Evolutionary conservation across 1,284 basidiomycete species (phyloP), one percentile per base, ranked within the genome.

Genomic region (Macrocystidia cucumis): DNA sequence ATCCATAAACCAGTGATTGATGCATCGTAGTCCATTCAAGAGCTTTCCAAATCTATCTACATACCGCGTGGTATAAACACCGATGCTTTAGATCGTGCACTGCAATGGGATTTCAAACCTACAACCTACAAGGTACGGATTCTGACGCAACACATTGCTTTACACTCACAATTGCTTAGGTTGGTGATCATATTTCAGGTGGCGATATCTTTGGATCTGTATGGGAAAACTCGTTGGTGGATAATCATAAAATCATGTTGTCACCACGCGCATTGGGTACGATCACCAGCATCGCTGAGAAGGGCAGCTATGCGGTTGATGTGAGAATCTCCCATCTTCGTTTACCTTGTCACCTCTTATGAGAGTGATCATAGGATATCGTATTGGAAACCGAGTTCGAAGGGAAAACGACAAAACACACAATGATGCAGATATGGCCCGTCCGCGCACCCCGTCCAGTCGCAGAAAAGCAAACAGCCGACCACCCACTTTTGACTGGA

Each of bases 31-130:
- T 78, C 84, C 23, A 99, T 98, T 49, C 90, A 92, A 78, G 89
- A 97, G 57, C 72, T 91, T 40, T 96, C 93, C 34, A 86, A 97
- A 54, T 95, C 91, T 17, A 98, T 99, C 52, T 99, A 99, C 65
- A 98, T 99, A 49, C 95, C 92, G 40, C 82, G 91, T 51, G 95
- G 95, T 46, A 98, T 99, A 64, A 98, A 97, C 64, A 98, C 95
- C 18, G 82, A 95, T 51, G 89, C 95, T 18, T 77, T 99, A 23
- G 89, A 93, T 60, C 83, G 95, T 37, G 71, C 72, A 22, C 63
- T 92, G 44, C 74, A 90, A 57, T 99, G 95, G 95, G 95, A 98
- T 62, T 99, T 98, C 59, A 88, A 77, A 35, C 95, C 93, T n/a
- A 67, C 75, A 14, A 66, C 75, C 39, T 87, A 81, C 68, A 85